Evolutionary conservation across 2,329 filamentous ascomycete species (phyloP).

Genomic region (Neobulgaria alba): DNA sequence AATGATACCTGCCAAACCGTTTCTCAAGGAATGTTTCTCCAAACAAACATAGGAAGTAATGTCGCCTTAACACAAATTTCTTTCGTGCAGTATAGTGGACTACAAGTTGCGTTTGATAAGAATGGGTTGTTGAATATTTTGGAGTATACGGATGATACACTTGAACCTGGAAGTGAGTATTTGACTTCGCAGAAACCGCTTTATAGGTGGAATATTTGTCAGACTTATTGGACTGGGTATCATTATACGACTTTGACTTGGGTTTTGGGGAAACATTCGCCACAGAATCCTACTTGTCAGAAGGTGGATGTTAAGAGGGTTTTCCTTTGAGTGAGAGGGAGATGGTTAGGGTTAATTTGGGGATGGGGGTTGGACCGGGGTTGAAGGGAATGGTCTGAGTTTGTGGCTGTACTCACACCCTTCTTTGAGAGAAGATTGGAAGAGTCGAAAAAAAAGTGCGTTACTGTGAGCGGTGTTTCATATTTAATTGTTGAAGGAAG

Average conservation of each 20-base stretch:
- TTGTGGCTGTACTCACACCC: no score
- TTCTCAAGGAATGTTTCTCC: neutral
- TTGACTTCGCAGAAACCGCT: neutral
- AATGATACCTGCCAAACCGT: neutral
- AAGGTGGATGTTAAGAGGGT: constrained; percentile 1
- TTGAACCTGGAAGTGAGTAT: neutral
- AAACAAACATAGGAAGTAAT: neutral
- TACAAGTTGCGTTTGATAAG: constrained; percentile 2
- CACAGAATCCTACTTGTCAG: constrained; percentile 2
- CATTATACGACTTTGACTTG: constrained; percentile 1
- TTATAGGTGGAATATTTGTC: constrained; percentile 2
- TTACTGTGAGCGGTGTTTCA: no score
- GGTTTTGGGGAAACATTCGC: neutral
- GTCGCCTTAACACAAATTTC: neutral
- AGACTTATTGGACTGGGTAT: constrained; percentile 1
- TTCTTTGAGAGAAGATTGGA: no score
- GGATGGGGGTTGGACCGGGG: no score
- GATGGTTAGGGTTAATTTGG: no score
- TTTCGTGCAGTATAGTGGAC: neutral
- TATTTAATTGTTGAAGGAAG: no score
- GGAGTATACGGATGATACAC: neutral
- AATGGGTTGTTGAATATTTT: constrained; percentile 1
- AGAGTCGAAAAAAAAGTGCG: no score
- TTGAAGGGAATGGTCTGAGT: no score
- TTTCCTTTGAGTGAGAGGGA: constrained; percentile 1